Evolutionary conservation across 2,329 filamentous ascomycete species (phyloP).

Genomic region (Paraconiothyrium sp.): DNA sequence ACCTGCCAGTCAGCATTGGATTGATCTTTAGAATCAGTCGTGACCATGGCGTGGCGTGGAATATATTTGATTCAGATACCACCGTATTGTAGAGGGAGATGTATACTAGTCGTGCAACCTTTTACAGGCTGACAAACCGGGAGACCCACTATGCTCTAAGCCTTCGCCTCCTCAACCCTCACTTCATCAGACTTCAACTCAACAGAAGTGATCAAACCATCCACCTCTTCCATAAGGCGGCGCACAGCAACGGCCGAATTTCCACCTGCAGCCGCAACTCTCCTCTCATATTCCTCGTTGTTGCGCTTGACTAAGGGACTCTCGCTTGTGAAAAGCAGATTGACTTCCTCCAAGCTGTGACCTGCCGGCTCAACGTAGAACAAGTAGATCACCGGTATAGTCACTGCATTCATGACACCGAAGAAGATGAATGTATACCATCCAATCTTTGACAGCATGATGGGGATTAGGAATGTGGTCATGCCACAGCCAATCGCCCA

Average conservation of each 20-base stretch:
- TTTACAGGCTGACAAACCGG: too few species aligned
- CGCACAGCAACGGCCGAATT: slow-evolving; percentile 1
- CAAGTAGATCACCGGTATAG: background rate
- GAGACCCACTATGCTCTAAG: background rate
- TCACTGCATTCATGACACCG: background rate
- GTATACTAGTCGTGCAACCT: too few species aligned
- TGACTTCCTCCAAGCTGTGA: background rate
- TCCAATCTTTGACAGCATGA: background rate
- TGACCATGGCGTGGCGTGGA: too few species aligned
- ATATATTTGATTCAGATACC: too few species aligned
- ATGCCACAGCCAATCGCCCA: background rate
- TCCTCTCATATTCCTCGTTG: background rate
- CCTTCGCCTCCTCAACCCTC: background rate
- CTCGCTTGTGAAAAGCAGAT: background rate
- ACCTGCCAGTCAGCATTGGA: too few species aligned
- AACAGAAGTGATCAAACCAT: background rate
- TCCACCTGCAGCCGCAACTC: background rate
- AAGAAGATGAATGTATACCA: slow-evolving; percentile 1
- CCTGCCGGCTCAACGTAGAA: background rate
- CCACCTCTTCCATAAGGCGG: slow-evolving; percentile 2
- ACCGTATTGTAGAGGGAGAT: too few species aligned
- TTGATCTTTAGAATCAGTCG: too few species aligned
- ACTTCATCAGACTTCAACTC: background rate
- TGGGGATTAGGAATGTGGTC: background rate
- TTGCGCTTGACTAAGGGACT: background rate